Conservation (phyloP, 345 rosid species). For the Eucalyptus sp. region DNA sequence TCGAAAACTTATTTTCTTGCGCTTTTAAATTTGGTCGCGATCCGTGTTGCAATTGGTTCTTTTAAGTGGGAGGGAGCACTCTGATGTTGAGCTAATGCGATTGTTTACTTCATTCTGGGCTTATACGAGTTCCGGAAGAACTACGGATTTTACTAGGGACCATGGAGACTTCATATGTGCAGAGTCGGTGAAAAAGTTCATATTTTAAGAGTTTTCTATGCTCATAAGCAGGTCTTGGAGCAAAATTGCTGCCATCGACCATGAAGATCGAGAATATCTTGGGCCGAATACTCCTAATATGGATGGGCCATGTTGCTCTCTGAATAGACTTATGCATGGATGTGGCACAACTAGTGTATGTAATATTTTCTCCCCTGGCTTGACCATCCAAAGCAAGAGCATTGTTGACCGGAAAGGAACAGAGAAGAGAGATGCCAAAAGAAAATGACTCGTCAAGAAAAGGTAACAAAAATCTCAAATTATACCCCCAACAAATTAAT, state of each 20-base stretch:
- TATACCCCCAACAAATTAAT: too few species aligned
- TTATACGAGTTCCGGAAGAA: not conserved
- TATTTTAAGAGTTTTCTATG: not conserved
- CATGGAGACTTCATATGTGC: not conserved
- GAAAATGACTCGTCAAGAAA: rapidly evolving
- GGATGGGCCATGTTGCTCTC: not conserved
- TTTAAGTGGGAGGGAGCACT: not conserved
- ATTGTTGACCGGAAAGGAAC: not conserved
- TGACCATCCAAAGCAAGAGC: not conserved
- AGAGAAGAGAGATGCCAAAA: too few species aligned
- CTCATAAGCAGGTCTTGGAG: not conserved
- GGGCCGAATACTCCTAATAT: conserved; percentile 27
- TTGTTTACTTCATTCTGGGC: not conserved
- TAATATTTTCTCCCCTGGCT: not conserved
- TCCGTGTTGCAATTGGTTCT: not conserved
- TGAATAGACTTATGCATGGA: too few species aligned
- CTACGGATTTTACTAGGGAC: not conserved
- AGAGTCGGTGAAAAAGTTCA: not conserved
- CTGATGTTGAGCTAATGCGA: not conserved
- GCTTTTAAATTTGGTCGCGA: rapidly evolving
- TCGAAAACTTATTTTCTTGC: rapidly evolving
- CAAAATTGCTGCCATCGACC: not conserved
- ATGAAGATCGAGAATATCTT: not conserved
- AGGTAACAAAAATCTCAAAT: too few species aligned
- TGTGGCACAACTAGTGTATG: too few species aligned